phyloP scores from a whole-genome alignment of 768 basidiomycete species.

The Clavulina sp. region DNA sequence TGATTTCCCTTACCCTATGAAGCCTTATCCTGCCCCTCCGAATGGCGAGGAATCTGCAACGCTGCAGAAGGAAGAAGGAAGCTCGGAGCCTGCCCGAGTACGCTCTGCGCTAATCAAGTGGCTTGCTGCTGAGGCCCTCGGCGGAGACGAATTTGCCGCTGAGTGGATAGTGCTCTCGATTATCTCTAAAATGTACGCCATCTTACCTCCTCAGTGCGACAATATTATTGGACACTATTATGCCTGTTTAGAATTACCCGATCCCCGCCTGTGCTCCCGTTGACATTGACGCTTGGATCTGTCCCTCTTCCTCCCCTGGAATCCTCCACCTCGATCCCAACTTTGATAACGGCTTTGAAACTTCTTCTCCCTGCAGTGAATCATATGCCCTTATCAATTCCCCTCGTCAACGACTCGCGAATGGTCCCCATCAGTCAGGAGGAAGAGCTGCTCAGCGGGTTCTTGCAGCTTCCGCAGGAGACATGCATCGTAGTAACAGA shows the following conservation, averaged over 20 bases:
- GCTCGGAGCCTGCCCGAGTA: conserved; percentile 11
- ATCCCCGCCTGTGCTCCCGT: conserved; percentile 46
- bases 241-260: conserved; percentile 44
- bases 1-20: conserved; percentile 2
- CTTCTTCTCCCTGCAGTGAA: conserved; percentile 40
- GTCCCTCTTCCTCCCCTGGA: conserved; percentile 33
- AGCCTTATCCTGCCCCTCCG: neutral
- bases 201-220: neutral
- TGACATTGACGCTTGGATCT: conserved; percentile 41
- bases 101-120: conserved; percentile 45
- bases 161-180: conserved; percentile 54
- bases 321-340: conserved; percentile 21
- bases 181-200: conserved; percentile 45
- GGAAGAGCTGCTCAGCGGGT: conserved; percentile 57
- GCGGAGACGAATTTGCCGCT: conserved; percentile 48
- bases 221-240: neutral
- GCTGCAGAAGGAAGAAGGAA: neutral
- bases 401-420: conserved; percentile 35
- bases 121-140: conserved; percentile 55
- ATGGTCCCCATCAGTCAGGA: conserved; percentile 53
- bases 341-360: conserved; percentile 36
- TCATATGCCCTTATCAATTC: conserved; percentile 42
- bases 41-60: neutral
- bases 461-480: conserved; percentile 51
- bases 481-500: conserved; percentile 48